Evolutionary conservation across 495 filamentous ascomycete species (phyloP).

Genomic region (Diplogelasinospora grovesii): DNA sequence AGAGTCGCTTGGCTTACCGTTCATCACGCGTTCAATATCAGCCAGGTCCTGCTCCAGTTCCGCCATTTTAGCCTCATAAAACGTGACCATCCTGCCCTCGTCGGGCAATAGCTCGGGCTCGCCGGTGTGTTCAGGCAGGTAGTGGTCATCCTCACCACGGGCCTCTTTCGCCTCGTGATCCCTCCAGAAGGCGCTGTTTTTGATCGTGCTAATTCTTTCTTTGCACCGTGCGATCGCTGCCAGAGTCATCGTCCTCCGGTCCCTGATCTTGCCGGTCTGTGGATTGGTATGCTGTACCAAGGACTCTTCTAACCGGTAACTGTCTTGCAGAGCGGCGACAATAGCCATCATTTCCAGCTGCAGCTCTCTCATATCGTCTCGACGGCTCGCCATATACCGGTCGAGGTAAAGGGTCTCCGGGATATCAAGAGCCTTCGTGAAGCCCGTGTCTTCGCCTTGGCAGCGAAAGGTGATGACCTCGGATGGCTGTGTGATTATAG

Average conservation of each 20-base stretch:
- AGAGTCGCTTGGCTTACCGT: conserved; percentile 8
- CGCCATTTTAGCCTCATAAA: conserved; percentile 16
- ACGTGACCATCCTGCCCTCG: conserved; percentile 14
- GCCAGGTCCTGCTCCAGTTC: conserved; percentile 9
- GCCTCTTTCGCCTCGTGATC: conserved; percentile 44
- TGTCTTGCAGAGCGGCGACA: conserved; percentile 16
- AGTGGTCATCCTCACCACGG: conserved; percentile 39
- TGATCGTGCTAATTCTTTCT: conserved; percentile 14
- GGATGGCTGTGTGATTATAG: conserved; percentile 47
- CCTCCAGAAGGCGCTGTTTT: conserved; percentile 19
- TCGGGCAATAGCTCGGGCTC: conserved; percentile 38
- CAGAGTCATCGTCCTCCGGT: conserved; percentile 25
- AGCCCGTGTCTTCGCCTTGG: conserved; percentile 30
- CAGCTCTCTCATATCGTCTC: conserved; percentile 41
- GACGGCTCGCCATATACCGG: conserved; percentile 60
- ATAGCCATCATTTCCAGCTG: conserved; percentile 30
- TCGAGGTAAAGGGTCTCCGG: conserved; percentile 71
- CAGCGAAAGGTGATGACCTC: conserved; percentile 65
- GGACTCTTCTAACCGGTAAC: conserved; percentile 13
- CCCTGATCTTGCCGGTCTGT: conserved; percentile 24
- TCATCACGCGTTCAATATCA: conserved; percentile 15
- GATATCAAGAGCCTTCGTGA: conserved; percentile 51
- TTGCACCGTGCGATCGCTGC: conserved; percentile 16
- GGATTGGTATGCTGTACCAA: conserved; percentile 17
- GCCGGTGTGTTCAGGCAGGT: conserved; percentile 41